phyloP scores from a whole-genome alignment of 208 protist genomes.

The Crithidia mellificae region DNA sequence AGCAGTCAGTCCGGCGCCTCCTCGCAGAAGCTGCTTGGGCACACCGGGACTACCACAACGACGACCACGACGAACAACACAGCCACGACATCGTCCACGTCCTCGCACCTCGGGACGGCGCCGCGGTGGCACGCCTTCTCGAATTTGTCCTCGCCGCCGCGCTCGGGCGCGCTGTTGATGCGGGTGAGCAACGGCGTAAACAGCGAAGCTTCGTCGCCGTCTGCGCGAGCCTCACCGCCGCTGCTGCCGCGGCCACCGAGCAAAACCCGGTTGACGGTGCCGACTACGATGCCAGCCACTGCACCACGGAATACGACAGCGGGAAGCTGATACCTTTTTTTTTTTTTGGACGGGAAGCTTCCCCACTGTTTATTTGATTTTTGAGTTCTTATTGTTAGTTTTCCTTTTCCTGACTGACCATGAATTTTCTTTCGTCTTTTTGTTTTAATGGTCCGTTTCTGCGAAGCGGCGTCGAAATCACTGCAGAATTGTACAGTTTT shows the following conservation, averaged over 20 bases:
- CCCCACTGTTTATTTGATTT: no score
- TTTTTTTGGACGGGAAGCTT: no score
- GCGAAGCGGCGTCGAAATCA: no score
- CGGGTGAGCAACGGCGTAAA: neutral
- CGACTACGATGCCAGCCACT: neutral
- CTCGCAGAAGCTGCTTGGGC: conserved; percentile 4
- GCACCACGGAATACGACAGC: neutral
- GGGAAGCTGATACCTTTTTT: neutral
- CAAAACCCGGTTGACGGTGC: conserved; percentile 4
- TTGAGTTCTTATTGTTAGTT: no score
- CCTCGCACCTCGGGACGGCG: conserved; percentile 2
- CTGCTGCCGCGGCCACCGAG: conserved; percentile 14
- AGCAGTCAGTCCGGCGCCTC: neutral
- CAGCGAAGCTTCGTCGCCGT: neutral
- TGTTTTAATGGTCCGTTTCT: neutral
- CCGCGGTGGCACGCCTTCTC: conserved; percentile 20
- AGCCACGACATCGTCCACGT: conserved; percentile 3
- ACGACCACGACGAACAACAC: neutral
- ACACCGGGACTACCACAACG: neutral
- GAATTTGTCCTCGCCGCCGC: conserved; percentile 3
- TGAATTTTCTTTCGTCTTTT: conserved; percentile 7
- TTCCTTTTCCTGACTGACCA: neutral
- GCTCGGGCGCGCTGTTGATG: conserved; percentile 5
- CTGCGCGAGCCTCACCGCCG: neutral
- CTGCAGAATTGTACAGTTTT: no score